phyloP scores from a whole-genome alignment of 805 yeast genomes.

The Kluyveromyces nonfermentans region DNA sequence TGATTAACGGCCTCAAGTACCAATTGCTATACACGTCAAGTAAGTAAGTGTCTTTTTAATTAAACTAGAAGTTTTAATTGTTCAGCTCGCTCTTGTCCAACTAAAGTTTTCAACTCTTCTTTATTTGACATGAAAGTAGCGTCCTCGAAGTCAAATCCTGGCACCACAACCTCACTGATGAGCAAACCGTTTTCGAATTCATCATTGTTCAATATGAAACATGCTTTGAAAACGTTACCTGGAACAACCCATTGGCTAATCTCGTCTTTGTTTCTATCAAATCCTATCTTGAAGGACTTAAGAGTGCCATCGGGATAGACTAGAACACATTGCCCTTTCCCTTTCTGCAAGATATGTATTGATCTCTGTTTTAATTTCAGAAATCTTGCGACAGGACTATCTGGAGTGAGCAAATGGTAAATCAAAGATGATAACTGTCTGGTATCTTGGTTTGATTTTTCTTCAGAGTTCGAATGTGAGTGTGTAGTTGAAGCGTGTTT shows the following conservation, averaged over 20 bases:
- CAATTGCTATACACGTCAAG: neutral
- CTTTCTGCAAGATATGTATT: constrained; percentile 45
- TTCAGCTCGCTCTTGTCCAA: constrained; percentile 32
- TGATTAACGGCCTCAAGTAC: neutral
- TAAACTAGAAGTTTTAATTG: constrained; percentile 31
- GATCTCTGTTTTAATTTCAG: constrained; percentile 45
- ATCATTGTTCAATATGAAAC: constrained; percentile 36
- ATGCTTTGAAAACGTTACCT: constrained; percentile 49
- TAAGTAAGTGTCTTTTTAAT: neutral
- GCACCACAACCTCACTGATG: constrained; percentile 51
- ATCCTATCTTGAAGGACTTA: constrained; percentile 45
- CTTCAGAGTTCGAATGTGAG: constrained; percentile 2
- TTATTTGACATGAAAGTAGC: constrained; percentile 36
- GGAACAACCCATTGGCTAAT: constrained; percentile 57
- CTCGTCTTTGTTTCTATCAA: constrained; percentile 38
- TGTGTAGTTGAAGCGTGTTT: constrained; percentile 3
- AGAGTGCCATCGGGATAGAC: constrained; percentile 42
- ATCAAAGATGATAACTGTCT: constrained; percentile 43
- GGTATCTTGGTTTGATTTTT: constrained; percentile 5
- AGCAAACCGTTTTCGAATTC: constrained; percentile 34
- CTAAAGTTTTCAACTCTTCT: constrained; percentile 26
- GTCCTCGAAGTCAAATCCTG: constrained; percentile 51
- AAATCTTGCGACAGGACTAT: constrained; percentile 41
- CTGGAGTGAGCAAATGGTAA: constrained; percentile 43
- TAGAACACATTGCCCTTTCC: constrained; percentile 47